A percentile compares a stretch with the other conserved stretches of the same genome.
Evolutionary conservation across 2,329 filamentous ascomycete genomes (phyloP).

Genomic region (Sordariomycetes sp.): DNA sequence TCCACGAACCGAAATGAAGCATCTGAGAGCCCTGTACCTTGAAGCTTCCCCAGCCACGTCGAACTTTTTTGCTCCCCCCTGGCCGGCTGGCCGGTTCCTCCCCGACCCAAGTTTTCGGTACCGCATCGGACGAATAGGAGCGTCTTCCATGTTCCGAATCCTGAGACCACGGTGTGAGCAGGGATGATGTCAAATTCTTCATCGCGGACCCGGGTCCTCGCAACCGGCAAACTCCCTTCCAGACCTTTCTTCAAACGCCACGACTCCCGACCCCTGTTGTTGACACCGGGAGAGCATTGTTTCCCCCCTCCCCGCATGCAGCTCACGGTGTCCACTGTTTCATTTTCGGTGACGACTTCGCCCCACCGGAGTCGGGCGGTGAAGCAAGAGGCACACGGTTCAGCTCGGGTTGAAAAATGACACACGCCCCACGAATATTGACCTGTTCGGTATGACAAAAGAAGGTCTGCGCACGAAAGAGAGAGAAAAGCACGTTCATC

Average conservation of each 20-base stretch:
- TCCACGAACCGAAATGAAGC: not conserved
- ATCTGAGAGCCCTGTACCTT: not conserved
- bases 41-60: not conserved
- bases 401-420: not conserved
- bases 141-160: not conserved
- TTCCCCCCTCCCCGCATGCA: not conserved
- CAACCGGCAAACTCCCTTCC: not conserved
- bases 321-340: not conserved
- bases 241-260: not conserved
- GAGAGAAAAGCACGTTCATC: not conserved
- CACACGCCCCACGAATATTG: not conserved
- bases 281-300: not conserved
- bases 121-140: not conserved
- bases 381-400: not conserved
- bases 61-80: not conserved
- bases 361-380: not conserved
- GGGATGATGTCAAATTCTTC: not conserved
- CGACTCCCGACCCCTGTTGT: not conserved
- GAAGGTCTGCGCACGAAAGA: not conserved
- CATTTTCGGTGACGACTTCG: not conserved
- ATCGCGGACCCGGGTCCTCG: not conserved
- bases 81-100: not conserved
- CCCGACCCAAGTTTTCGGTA: not conserved
- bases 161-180: not conserved
- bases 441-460: not conserved